Evolutionary conservation across 2,329 filamentous ascomycete genomes (phyloP).

Genomic region (Teratosphaeria pseudoeucalypti): DNA sequence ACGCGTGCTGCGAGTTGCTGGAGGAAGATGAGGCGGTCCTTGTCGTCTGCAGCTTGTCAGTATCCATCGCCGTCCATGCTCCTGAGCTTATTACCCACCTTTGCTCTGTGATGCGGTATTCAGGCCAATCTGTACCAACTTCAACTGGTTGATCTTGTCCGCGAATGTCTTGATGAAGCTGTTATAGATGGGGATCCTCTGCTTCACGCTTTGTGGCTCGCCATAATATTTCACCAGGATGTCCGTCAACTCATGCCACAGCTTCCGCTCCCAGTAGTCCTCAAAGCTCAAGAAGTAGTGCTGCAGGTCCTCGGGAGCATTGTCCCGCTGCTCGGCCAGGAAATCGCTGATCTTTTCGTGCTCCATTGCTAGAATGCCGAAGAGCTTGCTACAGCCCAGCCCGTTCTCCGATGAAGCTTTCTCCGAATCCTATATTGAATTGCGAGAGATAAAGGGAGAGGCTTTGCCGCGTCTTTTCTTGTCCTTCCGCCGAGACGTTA

Average conservation of each 20-base stretch:
- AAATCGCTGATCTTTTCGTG: conserved; percentile 84
- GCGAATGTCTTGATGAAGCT: conserved; percentile 92
- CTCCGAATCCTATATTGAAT: background rate
- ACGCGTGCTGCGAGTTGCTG: conserved; percentile 76
- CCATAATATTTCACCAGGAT: conserved; percentile 81
- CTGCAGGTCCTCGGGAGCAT: conserved; percentile 79
- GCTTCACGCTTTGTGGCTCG: conserved; percentile 65
- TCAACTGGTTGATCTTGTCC: conserved; percentile 97
- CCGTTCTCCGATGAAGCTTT: background rate
- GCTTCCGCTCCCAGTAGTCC: conserved; percentile 93
- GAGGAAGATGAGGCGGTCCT: conserved; percentile 78
- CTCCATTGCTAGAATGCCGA: conserved; percentile 50
- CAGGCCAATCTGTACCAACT: conserved; percentile 83
- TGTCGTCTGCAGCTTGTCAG: conserved; percentile 52
- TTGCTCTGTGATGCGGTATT: conserved; percentile 76
- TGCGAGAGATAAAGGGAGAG: background rate
- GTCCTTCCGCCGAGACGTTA: background rate
- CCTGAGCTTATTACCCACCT: conserved; percentile 40
- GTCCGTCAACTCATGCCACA: conserved; percentile 98
- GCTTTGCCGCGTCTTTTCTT: background rate
- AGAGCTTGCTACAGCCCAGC: background rate
- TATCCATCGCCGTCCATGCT: conserved; percentile 1
- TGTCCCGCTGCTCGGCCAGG: conserved; percentile 78
- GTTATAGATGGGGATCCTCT: conserved; percentile 85
- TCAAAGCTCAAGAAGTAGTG: conserved; percentile 83